These are phyloP conservation scores for Actinomortierella ambigua DNA, from an alignment of 371 early-diverging fungal genomes.

Conservation along the genomic window DNA sequence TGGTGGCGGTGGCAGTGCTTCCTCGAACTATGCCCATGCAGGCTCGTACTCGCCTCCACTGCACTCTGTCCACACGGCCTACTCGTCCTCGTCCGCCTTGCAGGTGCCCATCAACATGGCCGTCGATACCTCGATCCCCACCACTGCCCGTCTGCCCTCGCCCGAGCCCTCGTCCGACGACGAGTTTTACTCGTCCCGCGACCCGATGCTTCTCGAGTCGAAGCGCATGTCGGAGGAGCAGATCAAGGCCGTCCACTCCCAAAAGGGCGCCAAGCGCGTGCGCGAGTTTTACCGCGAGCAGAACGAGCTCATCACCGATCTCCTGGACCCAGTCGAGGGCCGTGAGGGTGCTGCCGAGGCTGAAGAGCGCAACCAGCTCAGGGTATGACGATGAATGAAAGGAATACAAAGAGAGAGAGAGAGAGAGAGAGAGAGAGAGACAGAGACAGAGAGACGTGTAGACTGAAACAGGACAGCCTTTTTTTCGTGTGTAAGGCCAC, in stretches of 20 bases:
- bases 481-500: neutral
- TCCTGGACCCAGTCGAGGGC: slow-evolving; percentile 61
- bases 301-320: slow-evolving; percentile 81
- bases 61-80: slow-evolving; percentile 4
- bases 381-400: slow-evolving; percentile 44
- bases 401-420: neutral
- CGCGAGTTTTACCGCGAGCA: slow-evolving; percentile 79
- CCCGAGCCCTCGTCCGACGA: slow-evolving; percentile 29
- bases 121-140: slow-evolving; percentile 1
- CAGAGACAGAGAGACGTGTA: neutral
- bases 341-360: slow-evolving; percentile 23
- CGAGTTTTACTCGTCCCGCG: slow-evolving; percentile 32
- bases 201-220: slow-evolving; percentile 41
- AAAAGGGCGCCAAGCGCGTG: slow-evolving; percentile 44
- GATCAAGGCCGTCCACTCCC: slow-evolving; percentile 30
- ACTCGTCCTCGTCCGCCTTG: slow-evolving; percentile 21
- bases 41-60: no score
- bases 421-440: neutral
- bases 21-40: no score
- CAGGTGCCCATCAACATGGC: slow-evolving; percentile 5
- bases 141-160: slow-evolving; percentile 18
- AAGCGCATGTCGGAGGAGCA: slow-evolving; percentile 49
- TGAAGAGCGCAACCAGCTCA: slow-evolving; percentile 53
- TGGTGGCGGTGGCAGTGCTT: no score
- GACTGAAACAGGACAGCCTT: neutral